phyloP scores from a whole-genome alignment of 306 rosid genomes.

The Sicyos edulis region DNA sequence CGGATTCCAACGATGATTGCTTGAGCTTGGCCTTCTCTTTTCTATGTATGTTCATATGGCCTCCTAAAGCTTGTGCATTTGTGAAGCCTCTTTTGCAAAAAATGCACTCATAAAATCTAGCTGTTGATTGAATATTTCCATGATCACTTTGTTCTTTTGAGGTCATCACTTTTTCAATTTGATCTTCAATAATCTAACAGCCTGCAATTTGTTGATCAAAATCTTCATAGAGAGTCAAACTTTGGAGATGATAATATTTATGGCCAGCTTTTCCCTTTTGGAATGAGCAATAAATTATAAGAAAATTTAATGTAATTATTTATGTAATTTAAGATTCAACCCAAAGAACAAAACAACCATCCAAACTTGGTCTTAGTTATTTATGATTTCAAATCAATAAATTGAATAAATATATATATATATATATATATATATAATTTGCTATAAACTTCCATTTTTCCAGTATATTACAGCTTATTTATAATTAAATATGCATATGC shows the following conservation, averaged over 20 bases:
- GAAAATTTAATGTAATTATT: neutral
- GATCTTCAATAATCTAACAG: neutral
- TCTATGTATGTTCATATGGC: constrained; percentile 85
- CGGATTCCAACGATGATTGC: constrained; percentile 16
- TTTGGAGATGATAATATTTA: neutral
- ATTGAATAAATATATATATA: neutral
- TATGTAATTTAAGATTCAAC: constrained; percentile 30
- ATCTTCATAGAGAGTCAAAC: neutral
- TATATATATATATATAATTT: neutral
- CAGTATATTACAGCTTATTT: too few relatives aligned
- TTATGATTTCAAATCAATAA: neutral
- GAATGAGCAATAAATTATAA: constrained; percentile 15
- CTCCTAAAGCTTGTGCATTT: constrained; percentile 91
- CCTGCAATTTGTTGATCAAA: constrained; percentile 16
- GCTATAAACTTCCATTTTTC: too few relatives aligned
- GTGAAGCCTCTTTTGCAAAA: constrained; percentile 81
- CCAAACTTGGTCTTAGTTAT: constrained; percentile 21
- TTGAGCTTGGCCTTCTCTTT: constrained; percentile 73
- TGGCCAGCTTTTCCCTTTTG: constrained; percentile 8
- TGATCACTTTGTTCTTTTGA: neutral
- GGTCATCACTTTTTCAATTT: neutral
- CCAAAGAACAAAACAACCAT: constrained; percentile 33
- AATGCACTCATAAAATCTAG: constrained; percentile 61
- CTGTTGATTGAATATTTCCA: neutral
- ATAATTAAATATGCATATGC: too few relatives aligned